Evolutionary conservation across 768 basidiomycete genomes (phyloP), one percentile per base, ranked within the genome.

Genomic region (Hygrophorus russula): DNA sequence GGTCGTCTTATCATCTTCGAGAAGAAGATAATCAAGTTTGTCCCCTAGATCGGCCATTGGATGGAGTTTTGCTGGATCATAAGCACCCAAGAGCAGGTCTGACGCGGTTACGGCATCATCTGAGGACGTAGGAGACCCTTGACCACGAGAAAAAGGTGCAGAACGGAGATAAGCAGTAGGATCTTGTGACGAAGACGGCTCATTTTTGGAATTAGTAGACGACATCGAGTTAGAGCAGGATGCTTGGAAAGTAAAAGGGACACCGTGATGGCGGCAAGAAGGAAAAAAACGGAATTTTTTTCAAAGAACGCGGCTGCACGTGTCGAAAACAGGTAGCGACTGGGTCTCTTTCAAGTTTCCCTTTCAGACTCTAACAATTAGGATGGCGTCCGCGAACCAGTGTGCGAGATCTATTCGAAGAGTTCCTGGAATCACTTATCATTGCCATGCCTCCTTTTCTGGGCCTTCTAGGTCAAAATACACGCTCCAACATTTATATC

Each of bases 1-100:
- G 62, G 66, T 90, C 54, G 82, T 81, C 71, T 98, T 94, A 68
- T 94, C 94, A 63, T 99, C 96, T 50, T 98, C 94, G 46, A 99
- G 75, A 53, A 88, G 73, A 42, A 99, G 69, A 67, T 96, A 97
- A 66, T 99, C 96, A 52, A 99, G 69, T 70, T 90, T 84, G 61
- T 91, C 88, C 49, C 90, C 84, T 48, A 98, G 69, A 44, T 82
- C 81, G 36, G 96, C 93, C 56, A 99, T 70, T 44, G 96, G 96
- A 60, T 99, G 96, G 44, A 99, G 73, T 66, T 79, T 82, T 41
- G 89, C 75, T 42, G 93, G 88, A 69, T 97, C 92, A 66, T 89
- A 93, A 9, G 83, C 76, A 51, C 80, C 80, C 65, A 79, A 70
- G 53, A 97, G 82, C 53, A 97, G 69, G 70, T 93, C 89, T 45